phyloP scores from a whole-genome alignment of 768 basidiomycete genomes.

The Leccinum broughii region DNA sequence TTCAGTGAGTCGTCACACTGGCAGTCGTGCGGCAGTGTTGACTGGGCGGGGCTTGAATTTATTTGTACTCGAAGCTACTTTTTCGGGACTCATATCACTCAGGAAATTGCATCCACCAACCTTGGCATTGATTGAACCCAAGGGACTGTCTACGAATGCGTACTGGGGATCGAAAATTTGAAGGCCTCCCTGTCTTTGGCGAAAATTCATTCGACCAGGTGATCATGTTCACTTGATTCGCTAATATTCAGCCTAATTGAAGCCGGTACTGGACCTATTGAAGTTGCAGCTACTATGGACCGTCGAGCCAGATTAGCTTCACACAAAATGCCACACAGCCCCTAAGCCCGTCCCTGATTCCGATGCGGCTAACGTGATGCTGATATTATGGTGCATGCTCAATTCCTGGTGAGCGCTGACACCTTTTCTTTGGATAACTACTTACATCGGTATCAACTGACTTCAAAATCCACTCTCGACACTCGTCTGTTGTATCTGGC shows the following conservation, averaged over 20 bases:
- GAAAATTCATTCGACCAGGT: background rate
- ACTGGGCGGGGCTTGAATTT: background rate
- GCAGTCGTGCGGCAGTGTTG: background rate
- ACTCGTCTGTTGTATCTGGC: background rate
- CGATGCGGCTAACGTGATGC: too few relatives aligned
- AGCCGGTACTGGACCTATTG: too few relatives aligned
- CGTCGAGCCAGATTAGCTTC: too few relatives aligned
- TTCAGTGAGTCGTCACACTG: too few relatives aligned
- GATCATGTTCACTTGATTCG: background rate
- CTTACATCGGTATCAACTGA: background rate
- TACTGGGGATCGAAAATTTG: background rate
- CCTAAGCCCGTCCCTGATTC: too few relatives aligned
- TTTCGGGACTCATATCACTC: background rate
- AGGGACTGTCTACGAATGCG: too few relatives aligned
- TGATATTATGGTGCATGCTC: background rate
- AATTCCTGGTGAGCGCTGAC: background rate
- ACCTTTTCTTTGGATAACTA: background rate
- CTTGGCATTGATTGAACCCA: too few relatives aligned
- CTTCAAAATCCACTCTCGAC: background rate
- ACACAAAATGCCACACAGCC: too few relatives aligned
- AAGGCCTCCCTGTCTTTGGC: too few relatives aligned
- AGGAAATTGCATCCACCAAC: too few relatives aligned
- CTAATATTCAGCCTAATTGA: too few relatives aligned
- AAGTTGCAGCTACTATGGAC: too few relatives aligned
- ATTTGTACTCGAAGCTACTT: background rate